These are phyloP conservation scores for Neurospora sp. DNA, from an alignment of 495 filamentous ascomycete species.

Conservation along the genomic window DNA sequence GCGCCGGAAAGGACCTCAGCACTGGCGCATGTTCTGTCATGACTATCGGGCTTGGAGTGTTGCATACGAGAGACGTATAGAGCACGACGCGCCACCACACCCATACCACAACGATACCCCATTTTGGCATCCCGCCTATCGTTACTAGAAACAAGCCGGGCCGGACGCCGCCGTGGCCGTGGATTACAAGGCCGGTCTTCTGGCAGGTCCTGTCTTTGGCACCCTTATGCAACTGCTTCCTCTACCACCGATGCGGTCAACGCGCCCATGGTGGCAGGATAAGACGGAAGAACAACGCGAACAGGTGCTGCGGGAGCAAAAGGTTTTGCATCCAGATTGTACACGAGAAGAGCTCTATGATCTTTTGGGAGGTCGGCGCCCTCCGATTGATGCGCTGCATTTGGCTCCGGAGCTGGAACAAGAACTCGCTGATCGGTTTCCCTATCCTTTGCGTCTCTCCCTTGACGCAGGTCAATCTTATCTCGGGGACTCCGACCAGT, in stretches of 20 bases:
- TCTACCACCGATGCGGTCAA: neutral
- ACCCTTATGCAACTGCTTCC: neutral
- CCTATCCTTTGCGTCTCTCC: neutral
- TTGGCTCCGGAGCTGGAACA: neutral
- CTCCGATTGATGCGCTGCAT: neutral
- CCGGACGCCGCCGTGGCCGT: neutral
- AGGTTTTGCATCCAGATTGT: neutral
- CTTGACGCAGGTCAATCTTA: neutral
- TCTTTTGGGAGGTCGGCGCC: neutral
- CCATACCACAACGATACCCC: neutral
- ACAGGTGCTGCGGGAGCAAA: neutral
- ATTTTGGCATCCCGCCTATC: neutral
- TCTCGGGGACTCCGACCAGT: no score
- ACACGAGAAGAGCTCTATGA: neutral
- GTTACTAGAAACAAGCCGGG: neutral
- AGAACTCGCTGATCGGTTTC: neutral
- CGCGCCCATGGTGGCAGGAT: neutral
- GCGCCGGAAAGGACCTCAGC: neutral
- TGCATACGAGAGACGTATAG: neutral
- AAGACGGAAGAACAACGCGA: neutral
- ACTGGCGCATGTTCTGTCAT: neutral
- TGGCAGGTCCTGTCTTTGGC: fast-evolving
- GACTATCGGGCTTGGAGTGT: neutral
- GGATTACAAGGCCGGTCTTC: neutral
- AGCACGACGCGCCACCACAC: neutral